A percentile compares a stretch with the other conserved stretches of the same genome.
Evolutionary conservation across 768 basidiomycete species (phyloP).

Genomic region (Lanmaoa pseudosensibilis): DNA sequence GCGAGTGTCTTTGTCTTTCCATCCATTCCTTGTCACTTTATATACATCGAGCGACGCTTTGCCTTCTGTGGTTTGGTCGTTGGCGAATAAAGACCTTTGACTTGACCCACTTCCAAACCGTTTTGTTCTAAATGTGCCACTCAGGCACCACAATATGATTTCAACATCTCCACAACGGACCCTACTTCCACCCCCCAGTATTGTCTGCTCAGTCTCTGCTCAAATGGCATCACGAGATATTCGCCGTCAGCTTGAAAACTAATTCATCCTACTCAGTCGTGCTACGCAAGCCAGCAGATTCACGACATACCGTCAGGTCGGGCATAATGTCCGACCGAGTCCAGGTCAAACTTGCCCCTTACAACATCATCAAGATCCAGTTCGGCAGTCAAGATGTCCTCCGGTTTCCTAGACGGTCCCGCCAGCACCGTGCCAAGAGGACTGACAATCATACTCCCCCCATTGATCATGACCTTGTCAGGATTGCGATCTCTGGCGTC

Average conservation of each 20-base stretch:
- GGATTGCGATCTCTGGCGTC: slow-evolving; percentile 38
- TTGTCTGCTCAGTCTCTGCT: background rate
- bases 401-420: slow-evolving; percentile 52
- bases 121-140: slow-evolving; percentile 12
- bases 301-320: slow-evolving; percentile 50
- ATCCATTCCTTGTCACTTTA: slow-evolving; percentile 15
- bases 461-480: slow-evolving; percentile 57
- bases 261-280: slow-evolving; percentile 7
- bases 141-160: background rate
- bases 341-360: slow-evolving; percentile 62
- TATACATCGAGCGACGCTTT: slow-evolving; percentile 25
- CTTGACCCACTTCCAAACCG: slow-evolving; percentile 2
- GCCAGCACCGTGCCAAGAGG: slow-evolving; percentile 59
- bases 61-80: background rate
- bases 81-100: slow-evolving; percentile 20
- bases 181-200: background rate
- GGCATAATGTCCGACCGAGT: slow-evolving; percentile 62
- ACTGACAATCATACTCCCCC: slow-evolving; percentile 59
- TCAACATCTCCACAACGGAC: background rate
- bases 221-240: background rate
- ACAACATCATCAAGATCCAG: slow-evolving; percentile 58
- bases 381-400: slow-evolving; percentile 57
- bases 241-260: slow-evolving; percentile 31
- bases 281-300: background rate
- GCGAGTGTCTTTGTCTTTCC: background rate